Base-by-base conservation (phyloP, 352 stramenopile genomes). In the Albugo candida region DNA sequence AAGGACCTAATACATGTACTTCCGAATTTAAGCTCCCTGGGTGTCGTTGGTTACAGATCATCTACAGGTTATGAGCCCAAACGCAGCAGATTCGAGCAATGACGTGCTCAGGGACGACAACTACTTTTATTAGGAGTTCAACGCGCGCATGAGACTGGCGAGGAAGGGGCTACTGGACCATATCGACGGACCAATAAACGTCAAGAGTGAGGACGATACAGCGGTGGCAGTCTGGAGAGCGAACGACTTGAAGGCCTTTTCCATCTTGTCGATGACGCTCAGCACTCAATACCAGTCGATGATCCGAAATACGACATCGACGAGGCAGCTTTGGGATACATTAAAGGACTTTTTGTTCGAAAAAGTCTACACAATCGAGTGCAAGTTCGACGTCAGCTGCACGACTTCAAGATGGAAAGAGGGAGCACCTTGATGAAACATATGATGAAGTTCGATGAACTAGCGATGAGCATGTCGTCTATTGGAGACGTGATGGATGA, bases 51-150 rank as follows among this genome's bases (percentile, higher is more conserved):
- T 31, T 10, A 8, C 3, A 31, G 24, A 3, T 10, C 8, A 3
- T 3, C 14, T 45, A 39, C 37, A 48, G 48, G 48, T 53, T 53
- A 53, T 53, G 48, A 47, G 48, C 36, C 48, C 48, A 47, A 53
- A 11, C 24, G 16, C 0, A 38, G 48, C 10, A 21, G 38, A 42
- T 18, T n/a, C n/a, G n/a, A n/a, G n/a, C n/a, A 48, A 51, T 11
- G 47, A 51, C 6, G 19, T 51, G 4, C 47, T 51, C 5, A 43
- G 16, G 17, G 35, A 51, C 11, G 36, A 35, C 14, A 48, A 40
- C n/a, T 54, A 48, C 48, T 54, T 48, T 27, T 44, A 39, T 24
- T 54, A 38, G 39, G 40, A 16, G 37, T 54, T 42, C 39, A n/a
- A 41, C 8, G 44, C 41, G 40, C 14, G 20, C 16, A 54, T 54